Evolutionary conservation across 2,329 filamentous ascomycete species (phyloP), one percentile per base, ranked within the genome.

Genomic region (Raffaelea arxii): DNA sequence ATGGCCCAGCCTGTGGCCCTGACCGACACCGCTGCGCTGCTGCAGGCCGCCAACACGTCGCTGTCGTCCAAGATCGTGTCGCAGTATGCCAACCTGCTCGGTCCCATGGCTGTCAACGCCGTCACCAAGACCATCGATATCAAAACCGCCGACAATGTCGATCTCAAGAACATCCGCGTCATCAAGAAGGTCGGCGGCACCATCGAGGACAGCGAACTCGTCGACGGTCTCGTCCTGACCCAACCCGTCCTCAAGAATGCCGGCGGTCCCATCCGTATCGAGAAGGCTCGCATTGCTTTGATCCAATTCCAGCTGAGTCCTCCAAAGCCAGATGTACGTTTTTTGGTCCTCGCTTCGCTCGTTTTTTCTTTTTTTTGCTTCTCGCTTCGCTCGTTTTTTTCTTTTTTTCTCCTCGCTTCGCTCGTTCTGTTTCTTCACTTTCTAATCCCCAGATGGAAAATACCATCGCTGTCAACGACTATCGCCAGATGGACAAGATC

Each of bases 401-500:
- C 24, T 27, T 14, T 37, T 10, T 18, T n/a, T n/a, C n/a, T n/a
- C n/a, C n/a, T n/a, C n/a, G n/a, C 27, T 12, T 10, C 4, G n/a
- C n/a, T n/a, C 22, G 22, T 2, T 25, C 18, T n/a, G n/a, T 7
- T n/a, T 12, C 37, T 30, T 9, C 25, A 16, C 14, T 16, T 43
- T 32, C 14, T n/a, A n/a, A 39, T 11, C 27, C 4, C 18, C 49
- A 88, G 81, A 98, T 98, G 92, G 92, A 98, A 73, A 98, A 98
- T 71, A 92, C 94, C 62, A 97, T 98, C 54, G 84, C 94, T 25
- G 92, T 98, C 61, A 98, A 98, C 68, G 92, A 98, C 72, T 98
- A 98, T 77, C 80, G 92, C 62, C 92, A 98, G 66, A 98, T 98
- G 92, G 92, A 98, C 75, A 98, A 97, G 78, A 98, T 98, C 55